Base-by-base conservation (phyloP, 1,139 yeast genomes). In the Meyerozyma carpophila region DNA sequence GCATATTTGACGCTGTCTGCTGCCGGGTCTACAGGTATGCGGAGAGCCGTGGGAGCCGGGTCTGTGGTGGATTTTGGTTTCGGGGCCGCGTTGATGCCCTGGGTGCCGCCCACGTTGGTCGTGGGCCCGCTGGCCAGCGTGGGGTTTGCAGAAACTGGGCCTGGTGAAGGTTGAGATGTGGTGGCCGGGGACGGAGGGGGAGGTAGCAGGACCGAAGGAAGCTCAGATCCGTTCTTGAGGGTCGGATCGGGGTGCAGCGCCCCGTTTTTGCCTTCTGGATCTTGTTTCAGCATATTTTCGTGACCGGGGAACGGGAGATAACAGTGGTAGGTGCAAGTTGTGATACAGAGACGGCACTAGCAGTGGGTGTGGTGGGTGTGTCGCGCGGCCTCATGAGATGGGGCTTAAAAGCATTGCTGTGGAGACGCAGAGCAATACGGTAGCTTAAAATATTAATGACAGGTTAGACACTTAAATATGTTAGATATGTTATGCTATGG, bases 1-100 rank as follows among this genome's bases (percentile, higher is more conserved):
- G 65, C 60, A 28, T 50, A 56, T 42, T 65, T 65, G 50, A 34
- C 26, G 26, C 11, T 18, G 6, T 34, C 31, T 3, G 28, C 18
- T 3, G 21, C 5, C 3, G 28, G 21, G 18, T 37, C 28, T 5
- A 11, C 31, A 2, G 39, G 28, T 8, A 25, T 37, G 8, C 31
- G 16, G 10, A 25, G 28, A 9, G 39, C 31, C 31, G 39, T 37
- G 8, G 31, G 39, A n/a, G 39, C 39, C 13, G 31, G 31, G 20
- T 37, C 31, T 26, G 39, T 24, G 28, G 39, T 24, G 6, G 39
- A 13, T 25, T 37, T 24, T 8, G 39, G 39, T 24, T 37, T 37
- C 5, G 28, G 20, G 26, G 16, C 34, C 13, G 29, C 29, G 11
- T 10, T 10, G 16, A 32, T 9, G 36, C 36, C 20, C 37, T 16